These are phyloP conservation scores for Mucor velutinosus DNA, from an alignment of 371 early-diverging fungal genomes.

Conservation along the genomic window DNA sequence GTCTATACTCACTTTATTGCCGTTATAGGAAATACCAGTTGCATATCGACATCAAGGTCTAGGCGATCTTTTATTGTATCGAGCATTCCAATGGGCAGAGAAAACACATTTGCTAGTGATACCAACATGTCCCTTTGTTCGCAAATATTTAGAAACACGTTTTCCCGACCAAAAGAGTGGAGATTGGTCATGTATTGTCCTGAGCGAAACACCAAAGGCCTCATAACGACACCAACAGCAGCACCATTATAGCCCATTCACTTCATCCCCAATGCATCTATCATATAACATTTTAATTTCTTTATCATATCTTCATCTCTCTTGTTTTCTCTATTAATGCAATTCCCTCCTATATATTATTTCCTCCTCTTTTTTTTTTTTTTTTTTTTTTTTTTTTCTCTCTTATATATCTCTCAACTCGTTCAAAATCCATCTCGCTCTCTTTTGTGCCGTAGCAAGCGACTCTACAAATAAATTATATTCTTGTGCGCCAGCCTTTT, in stretches of 20 bases:
- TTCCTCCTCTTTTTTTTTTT: background rate
- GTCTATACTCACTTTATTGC: background rate
- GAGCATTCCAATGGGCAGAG: conserved; percentile 33
- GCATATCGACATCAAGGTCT: conserved; percentile 28
- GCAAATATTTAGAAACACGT: conserved; percentile 13
- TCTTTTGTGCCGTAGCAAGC: background rate
- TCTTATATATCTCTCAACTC: background rate
- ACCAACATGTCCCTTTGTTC: conserved; percentile 35
- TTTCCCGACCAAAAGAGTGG: conserved; percentile 18
- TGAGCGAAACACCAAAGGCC: conserved; percentile 2
- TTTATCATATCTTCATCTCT: background rate
- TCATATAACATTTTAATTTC: background rate
- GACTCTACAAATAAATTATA: background rate
- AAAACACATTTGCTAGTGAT: conserved; percentile 18
- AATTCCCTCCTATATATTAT: background rate
- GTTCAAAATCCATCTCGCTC: background rate
- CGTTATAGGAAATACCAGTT: conserved; percentile 29
- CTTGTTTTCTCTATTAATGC: background rate
- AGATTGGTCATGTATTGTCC: conserved; percentile 13
- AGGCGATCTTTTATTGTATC: conserved; percentile 27
- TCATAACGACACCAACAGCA: background rate
- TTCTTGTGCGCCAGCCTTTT: background rate
- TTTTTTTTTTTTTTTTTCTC: background rate
- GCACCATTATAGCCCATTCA: too few relatives aligned
- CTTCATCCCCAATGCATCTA: background rate